Percentiles rank a stretch among this genome's conserved stretches.
phyloP scores from a whole-genome alignment of 768 basidiomycete genomes.

The Naematelia aurantialba region DNA sequence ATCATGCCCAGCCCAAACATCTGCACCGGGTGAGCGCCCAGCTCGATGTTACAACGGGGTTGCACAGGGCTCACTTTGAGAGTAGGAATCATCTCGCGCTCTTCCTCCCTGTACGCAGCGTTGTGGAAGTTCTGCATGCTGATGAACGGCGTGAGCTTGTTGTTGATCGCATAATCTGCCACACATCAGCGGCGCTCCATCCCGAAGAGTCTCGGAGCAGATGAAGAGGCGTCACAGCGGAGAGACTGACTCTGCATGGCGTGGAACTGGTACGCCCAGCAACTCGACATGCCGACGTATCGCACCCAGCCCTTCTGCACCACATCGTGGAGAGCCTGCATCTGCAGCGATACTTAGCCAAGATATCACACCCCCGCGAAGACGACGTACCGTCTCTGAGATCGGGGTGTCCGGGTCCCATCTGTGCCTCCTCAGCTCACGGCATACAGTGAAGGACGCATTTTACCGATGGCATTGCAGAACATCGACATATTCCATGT shows the following conservation, averaged over 20 bases:
- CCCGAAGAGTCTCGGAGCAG: not conserved
- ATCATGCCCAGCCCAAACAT: slow-evolving; percentile 58
- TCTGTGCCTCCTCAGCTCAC: not conserved
- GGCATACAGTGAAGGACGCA: not conserved
- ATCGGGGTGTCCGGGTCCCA: slow-evolving; percentile 10
- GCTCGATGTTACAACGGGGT: not conserved
- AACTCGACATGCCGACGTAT: slow-evolving; percentile 51
- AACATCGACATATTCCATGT: slow-evolving; percentile 72
- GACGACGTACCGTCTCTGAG: not conserved
- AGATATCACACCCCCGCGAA: not conserved
- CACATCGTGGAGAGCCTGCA: slow-evolving; percentile 69
- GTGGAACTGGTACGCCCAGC: slow-evolving; percentile 50
- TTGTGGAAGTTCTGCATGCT: slow-evolving; percentile 69
- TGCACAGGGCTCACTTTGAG: slow-evolving; percentile 1
- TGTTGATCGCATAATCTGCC: slow-evolving; percentile 61
- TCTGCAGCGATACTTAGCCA: slow-evolving; percentile 32
- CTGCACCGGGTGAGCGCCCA: not conserved
- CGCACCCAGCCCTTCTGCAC: slow-evolving; percentile 63
- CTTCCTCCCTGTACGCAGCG: slow-evolving; percentile 59
- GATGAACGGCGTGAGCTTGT: slow-evolving; percentile 63
- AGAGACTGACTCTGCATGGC: slow-evolving; percentile 40
- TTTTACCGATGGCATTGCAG: slow-evolving; percentile 58
- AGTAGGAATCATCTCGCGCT: slow-evolving; percentile 48
- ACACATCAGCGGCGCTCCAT: not conserved
- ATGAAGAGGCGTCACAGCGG: not conserved